Conservation (phyloP, 768 basidiomycete genomes). For the Kwoniella sp. region DNA sequence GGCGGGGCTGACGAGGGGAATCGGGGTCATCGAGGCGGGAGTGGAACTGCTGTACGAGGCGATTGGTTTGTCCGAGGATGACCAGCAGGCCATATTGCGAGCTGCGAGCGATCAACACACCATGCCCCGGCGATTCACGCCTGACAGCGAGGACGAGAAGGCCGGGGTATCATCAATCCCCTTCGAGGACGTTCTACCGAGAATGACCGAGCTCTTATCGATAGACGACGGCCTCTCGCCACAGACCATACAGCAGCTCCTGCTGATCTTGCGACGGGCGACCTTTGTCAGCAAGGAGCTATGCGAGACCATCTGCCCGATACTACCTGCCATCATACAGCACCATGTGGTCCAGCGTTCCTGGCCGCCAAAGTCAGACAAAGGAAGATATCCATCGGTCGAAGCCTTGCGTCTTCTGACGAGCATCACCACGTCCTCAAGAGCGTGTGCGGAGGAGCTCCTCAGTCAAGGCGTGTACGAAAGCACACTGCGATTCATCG, state of each 20-base stretch:
- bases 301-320: constrained; percentile 21
- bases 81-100: background rate
- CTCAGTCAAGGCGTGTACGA: constrained; percentile 56
- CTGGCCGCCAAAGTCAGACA: constrained; percentile 17
- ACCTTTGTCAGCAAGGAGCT: constrained; percentile 6
- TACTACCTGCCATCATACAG: constrained; percentile 24
- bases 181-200: constrained; percentile 32
- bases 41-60: constrained; percentile 40
- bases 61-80: constrained; percentile 11
- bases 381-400: constrained; percentile 10
- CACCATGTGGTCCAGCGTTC: constrained; percentile 17
- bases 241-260: constrained; percentile 31
- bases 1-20: constrained; percentile 12
- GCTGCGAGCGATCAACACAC: background rate
- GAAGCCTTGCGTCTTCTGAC: constrained; percentile 24
- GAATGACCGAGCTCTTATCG: constrained; percentile 29
- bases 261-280: constrained; percentile 31
- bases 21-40: constrained; percentile 33
- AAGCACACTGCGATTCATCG: constrained; percentile 67
- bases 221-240: constrained; percentile 24
- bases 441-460: constrained; percentile 62
- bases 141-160: background rate
- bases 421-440: constrained; percentile 58
- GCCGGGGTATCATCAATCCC: constrained; percentile 19
- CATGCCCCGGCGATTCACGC: background rate